Conservation (phyloP, 164 flowering plant genomes). For the Buxus sempervirens region DNA sequence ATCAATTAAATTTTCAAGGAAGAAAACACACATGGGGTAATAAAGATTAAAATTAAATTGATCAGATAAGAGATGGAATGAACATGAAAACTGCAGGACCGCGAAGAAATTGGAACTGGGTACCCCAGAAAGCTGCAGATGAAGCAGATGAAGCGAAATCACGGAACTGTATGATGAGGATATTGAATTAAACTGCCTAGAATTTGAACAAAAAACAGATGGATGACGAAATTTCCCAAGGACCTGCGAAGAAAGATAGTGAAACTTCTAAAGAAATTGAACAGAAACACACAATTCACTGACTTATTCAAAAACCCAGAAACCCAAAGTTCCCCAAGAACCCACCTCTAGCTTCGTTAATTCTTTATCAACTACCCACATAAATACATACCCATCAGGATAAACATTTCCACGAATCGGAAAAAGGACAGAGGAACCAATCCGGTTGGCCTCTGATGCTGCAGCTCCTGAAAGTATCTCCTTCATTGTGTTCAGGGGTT, state of each 20-base stretch:
- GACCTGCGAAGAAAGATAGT: neutral
- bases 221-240: neutral
- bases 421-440: neutral
- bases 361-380: neutral
- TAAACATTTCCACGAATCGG: neutral
- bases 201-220: neutral
- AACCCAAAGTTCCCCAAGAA: neutral
- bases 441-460: neutral
- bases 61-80: neutral
- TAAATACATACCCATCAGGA: neutral
- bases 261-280: neutral
- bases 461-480: conserved; percentile 3
- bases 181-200: neutral
- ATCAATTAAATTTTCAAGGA: neutral
- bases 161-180: neutral
- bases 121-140: neutral
- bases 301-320: neutral
- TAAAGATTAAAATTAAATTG: neutral
- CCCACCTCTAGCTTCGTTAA: neutral
- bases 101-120: neutral
- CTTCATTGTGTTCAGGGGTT: conserved; percentile 12
- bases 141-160: neutral
- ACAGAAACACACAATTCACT: neutral
- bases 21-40: neutral
- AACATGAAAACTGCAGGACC: neutral